Base-by-base conservation (phyloP, 129 eudicot genomes). In the Kitagawia praeruptora region DNA sequence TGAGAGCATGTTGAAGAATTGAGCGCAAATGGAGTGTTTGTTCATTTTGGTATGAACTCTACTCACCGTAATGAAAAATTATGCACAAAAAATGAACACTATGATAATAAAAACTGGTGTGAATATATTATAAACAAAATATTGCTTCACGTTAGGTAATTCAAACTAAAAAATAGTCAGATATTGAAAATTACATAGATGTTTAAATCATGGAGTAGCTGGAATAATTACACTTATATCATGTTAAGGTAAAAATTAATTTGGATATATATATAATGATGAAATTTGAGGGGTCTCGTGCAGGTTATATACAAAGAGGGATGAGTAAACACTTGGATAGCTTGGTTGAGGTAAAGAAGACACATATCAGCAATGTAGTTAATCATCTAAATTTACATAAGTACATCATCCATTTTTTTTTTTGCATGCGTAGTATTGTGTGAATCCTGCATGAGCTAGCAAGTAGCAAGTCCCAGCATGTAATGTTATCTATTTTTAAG, bases 21-120 rank as follows among this genome's bases (percentile, higher is more conserved):
- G 80, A 89, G 97, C 88, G 90, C 96, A 3, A 92, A 95, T 61
- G 89, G 91, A 79, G 96, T 97, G 13, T 92, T 92, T 64, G 91
- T 92, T 58, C 85, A 93, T 79, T 95, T 95, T 79, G 96, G 97
- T 90, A 89, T 79, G 34, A 51, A 66, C 83, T 76, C 34, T 78
- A 66, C 67, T 19, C 38, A 21, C 23, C 37, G 45, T n/a, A 44
- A 11, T 25, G 23, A 40, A 70, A 44, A 15, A 74, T n/a, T 19
- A 73, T 13, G 38, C 10, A 75, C 41, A 39, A 61, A 64, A 6
- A 21, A 16, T 19, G 66, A 76, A 76, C 79, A 31, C 18, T 49
- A 4, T 5, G 18, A 38, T 8, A 38, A 9, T 38, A 70, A 25
- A 41, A 14, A 41, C 5, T 37, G 21, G 25, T 7, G 42, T 70